phyloP scores from a whole-genome alignment of 2,329 filamentous ascomycete genomes.

The Ophiostoma perfectum region DNA sequence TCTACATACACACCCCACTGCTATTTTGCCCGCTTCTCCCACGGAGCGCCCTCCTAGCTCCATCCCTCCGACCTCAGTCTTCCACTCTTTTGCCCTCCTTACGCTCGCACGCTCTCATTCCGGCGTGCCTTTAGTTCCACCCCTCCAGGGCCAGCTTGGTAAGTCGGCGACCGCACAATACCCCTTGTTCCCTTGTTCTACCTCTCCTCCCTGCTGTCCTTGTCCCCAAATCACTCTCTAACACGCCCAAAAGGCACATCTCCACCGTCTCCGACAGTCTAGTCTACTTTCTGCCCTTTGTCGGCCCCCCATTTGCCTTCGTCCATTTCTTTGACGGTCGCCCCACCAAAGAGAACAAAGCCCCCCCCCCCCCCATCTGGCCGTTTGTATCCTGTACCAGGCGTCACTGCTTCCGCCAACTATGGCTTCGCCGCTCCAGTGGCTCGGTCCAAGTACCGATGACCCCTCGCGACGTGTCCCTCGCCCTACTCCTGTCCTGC shows the following conservation, averaged over 20 bases:
- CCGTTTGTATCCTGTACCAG: conserved; percentile 7
- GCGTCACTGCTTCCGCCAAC: conserved; percentile 2
- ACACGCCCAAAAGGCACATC: conserved; percentile 6
- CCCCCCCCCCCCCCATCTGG: background rate
- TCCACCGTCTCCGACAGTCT: conserved; percentile 12
- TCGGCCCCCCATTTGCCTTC: conserved; percentile 11
- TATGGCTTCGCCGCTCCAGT: conserved; percentile 14
- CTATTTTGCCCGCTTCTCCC: background rate
- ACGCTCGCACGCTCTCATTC: background rate
- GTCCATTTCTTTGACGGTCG: conserved; percentile 20
- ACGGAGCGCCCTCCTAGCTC: conserved; percentile 1
- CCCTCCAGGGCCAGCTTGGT: background rate
- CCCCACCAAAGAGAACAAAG: conserved; percentile 21
- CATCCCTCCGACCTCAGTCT: background rate
- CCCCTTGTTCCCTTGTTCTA: background rate
- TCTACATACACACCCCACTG: background rate
- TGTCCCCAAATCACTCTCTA: conserved; percentile 5
- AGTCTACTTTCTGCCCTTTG: conserved; percentile 15
- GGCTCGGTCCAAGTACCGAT: conserved; percentile 26
- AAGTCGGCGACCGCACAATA: background rate
- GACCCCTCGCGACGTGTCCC: conserved; percentile 22
- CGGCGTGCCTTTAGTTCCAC: background rate
- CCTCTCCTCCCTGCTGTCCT: background rate
- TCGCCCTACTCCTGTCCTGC: conserved; percentile 12
- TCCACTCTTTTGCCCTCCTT: background rate